Evolutionary conservation across 345 rosid species (phyloP).

Genomic region (Dimocarpus longan): DNA sequence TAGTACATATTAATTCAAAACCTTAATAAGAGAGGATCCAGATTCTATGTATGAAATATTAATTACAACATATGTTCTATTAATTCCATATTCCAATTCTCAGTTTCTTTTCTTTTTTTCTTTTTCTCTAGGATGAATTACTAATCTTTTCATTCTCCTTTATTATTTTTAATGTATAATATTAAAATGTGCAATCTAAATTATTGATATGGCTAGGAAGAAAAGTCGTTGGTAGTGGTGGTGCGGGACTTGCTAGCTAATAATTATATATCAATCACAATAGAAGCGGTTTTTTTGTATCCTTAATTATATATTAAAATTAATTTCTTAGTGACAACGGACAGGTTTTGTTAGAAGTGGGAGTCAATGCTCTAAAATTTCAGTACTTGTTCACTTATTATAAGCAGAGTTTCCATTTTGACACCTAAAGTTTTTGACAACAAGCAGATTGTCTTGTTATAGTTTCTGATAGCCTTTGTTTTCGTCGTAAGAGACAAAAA

Average conservation of each 20-base stretch:
- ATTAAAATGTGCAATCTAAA: no score
- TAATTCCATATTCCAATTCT: no score
- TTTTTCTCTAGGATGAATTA: no score
- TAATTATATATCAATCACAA: neutral
- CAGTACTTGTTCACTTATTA: neutral
- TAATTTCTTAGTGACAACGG: neutral
- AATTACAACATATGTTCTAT: no score
- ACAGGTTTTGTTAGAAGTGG: neutral
- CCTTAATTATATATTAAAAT: neutral
- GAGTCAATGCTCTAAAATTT: neutral
- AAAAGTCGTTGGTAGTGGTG: neutral
- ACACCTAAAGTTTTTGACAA: constrained; percentile 1
- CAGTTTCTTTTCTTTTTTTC: no score
- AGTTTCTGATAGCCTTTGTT: neutral
- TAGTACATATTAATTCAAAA: no score
- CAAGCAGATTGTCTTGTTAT: neutral
- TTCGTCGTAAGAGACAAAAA: neutral
- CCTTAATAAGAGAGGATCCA: no score
- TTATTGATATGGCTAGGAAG: no score
- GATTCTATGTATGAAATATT: no score
- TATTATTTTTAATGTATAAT: no score
- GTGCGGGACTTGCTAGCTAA: neutral
- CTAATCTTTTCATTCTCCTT: no score
- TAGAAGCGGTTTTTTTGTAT: neutral
- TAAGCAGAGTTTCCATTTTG: neutral